Evolutionary conservation across 148 eudicot species (phyloP).

Genomic region (Vaccinium darrowii): DNA sequence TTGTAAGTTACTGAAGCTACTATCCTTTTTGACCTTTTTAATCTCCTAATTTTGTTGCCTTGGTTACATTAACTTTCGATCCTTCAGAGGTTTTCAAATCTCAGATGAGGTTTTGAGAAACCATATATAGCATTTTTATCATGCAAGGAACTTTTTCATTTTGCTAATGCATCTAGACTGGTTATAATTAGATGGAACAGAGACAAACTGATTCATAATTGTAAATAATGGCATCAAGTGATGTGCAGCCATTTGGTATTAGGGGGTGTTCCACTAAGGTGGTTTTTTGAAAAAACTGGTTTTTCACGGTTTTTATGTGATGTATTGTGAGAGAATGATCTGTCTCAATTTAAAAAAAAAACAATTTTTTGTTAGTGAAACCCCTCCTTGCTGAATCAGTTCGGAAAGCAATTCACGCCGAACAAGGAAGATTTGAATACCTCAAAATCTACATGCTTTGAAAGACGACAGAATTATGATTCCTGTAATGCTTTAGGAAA

Average conservation of each 20-base stretch:
- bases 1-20: constrained; percentile 43
- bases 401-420: constrained; percentile 96
- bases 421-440: constrained; percentile 26
- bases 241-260: background rate
- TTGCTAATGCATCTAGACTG: background rate
- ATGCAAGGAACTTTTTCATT: background rate
- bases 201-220: background rate
- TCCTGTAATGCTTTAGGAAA: constrained; percentile 40
- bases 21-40: constrained; percentile 12
- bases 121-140: background rate
- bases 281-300: no score
- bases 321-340: no score
- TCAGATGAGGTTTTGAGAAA: background rate
- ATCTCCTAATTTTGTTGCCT: background rate
- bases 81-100: background rate
- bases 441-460: constrained; percentile 4
- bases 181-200: background rate
- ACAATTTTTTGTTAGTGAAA: no score
- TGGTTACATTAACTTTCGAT: background rate
- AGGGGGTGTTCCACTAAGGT: no score
- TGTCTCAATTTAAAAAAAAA: no score
- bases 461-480: background rate
- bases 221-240: background rate
- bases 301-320: no score
- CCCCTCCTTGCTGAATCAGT: no score